Percentiles rank a stretch among this genome's conserved stretches.
phyloP scores from a whole-genome alignment of 352 stramenopile species.

The Pythium graminicola region DNA sequence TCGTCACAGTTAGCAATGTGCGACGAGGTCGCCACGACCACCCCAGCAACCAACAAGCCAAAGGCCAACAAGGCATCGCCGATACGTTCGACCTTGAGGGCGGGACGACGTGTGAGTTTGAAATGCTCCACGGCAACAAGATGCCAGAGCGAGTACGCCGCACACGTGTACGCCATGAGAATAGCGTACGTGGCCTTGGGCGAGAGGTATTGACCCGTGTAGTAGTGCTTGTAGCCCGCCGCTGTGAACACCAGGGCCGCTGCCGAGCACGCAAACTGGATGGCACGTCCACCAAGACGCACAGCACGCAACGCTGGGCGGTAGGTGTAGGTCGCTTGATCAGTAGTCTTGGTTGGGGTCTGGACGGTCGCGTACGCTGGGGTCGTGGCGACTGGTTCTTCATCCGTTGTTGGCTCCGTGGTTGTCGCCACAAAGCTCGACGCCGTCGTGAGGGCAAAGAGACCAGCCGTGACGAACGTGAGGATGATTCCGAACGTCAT shows the following conservation, averaged over 20 bases:
- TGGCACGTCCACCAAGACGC: constrained; percentile 24
- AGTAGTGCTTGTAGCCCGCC: constrained; percentile 39
- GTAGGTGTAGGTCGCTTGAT: constrained; percentile 13
- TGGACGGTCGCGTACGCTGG: constrained; percentile 23
- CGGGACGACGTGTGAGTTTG: constrained; percentile 31
- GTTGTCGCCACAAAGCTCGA: constrained; percentile 26
- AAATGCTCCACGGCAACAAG: constrained; percentile 33
- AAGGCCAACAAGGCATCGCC: constrained; percentile 30
- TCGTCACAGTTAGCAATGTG: constrained; percentile 31
- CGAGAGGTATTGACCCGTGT: constrained; percentile 37
- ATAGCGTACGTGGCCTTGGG: constrained; percentile 38
- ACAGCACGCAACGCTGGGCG: constrained; percentile 28
- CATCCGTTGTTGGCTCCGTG: neutral
- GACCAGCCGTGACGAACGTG: constrained; percentile 33
- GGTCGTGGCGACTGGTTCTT: constrained; percentile 23
- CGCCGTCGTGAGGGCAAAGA: constrained; percentile 29
- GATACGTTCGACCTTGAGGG: constrained; percentile 26
- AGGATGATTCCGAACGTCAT: constrained; percentile 33
- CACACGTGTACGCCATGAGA: constrained; percentile 34
- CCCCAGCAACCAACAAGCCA: constrained; percentile 28
- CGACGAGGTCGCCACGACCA: constrained; percentile 28
- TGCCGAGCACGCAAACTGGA: constrained; percentile 32
- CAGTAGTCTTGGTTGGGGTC: constrained; percentile 30
- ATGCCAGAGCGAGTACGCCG: constrained; percentile 43
- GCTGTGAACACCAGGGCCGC: constrained; percentile 29